Conservation (phyloP, 2,329 filamentous ascomycete genomes). For the Aspergillaceae sp. region DNA sequence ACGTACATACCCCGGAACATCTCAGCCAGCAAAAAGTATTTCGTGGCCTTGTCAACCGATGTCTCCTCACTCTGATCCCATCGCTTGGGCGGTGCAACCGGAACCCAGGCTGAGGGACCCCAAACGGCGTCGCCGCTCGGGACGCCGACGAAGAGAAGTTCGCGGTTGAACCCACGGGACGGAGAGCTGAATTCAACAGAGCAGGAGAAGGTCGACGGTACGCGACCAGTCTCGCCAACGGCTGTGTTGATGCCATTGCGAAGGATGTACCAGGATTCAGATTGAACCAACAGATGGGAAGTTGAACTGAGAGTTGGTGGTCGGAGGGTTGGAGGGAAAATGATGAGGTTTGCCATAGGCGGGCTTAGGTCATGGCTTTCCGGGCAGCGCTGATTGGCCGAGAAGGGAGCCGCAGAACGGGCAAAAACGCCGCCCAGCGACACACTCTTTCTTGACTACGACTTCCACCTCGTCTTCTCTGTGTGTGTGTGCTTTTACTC, state of each 20-base stretch:
- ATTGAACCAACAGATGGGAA: neutral
- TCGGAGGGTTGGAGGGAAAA: slow-evolving; percentile 5
- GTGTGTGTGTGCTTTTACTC: slow-evolving; percentile 7
- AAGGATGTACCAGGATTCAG: slow-evolving; percentile 2
- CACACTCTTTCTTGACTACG: neutral
- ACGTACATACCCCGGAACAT: slow-evolving; percentile 98
- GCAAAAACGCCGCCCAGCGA: neutral
- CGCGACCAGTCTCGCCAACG: slow-evolving; percentile 38
- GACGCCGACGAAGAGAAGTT: slow-evolving; percentile 58
- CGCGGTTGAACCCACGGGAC: slow-evolving; percentile 41
- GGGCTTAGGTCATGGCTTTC: slow-evolving; percentile 36
- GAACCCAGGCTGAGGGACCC: slow-evolving; percentile 73
- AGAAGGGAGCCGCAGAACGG: slow-evolving; percentile 21
- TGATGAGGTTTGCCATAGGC: slow-evolving; percentile 10
- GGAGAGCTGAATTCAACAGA: slow-evolving; percentile 23
- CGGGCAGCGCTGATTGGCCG: slow-evolving; percentile 30
- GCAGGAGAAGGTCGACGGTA: slow-evolving; percentile 30
- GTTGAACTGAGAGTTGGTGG: neutral
- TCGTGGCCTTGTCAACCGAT: slow-evolving; percentile 72
- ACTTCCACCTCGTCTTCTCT: slow-evolving; percentile 3
- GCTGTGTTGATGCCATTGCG: slow-evolving; percentile 38
- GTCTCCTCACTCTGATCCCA: slow-evolving; percentile 76
- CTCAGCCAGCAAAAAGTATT: slow-evolving; percentile 92
- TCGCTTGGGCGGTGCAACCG: slow-evolving; percentile 60
- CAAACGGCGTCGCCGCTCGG: slow-evolving; percentile 57